Conservation (phyloP, 768 basidiomycete species). For the Russula compacta region DNA sequence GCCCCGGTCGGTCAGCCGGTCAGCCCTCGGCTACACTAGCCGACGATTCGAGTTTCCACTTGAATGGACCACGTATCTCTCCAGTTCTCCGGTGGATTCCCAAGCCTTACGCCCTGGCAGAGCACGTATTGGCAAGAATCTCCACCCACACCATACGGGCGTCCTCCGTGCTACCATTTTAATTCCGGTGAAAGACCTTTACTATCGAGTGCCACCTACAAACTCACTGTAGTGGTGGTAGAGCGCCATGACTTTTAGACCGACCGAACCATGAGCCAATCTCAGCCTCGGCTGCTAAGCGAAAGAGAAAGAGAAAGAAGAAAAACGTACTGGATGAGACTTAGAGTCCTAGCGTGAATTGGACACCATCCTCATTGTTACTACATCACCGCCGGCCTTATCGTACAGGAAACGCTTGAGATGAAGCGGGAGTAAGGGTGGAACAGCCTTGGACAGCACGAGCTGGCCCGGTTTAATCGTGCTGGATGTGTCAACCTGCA, state of each 20-base stretch:
- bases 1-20: too few species aligned
- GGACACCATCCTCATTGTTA: conserved; percentile 78
- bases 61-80: too few species aligned
- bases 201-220: too few species aligned
- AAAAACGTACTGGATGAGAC: conserved; percentile 52
- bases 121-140: too few species aligned
- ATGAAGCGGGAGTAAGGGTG: conserved; percentile 78
- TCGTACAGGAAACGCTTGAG: conserved; percentile 91
- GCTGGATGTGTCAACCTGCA: conserved; percentile 41
- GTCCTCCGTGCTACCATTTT: too few species aligned
- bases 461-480: conserved; percentile 35
- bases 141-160: too few species aligned
- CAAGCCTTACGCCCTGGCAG: too few species aligned
- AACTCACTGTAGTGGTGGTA: too few species aligned
- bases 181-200: too few species aligned
- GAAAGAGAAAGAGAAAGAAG: neutral
- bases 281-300: neutral
- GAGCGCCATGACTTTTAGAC: conserved; percentile 9
- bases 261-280: neutral
- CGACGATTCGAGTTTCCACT: too few species aligned
- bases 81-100: too few species aligned
- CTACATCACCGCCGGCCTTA: conserved; percentile 58
- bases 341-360: conserved; percentile 68
- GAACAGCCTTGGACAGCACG: conserved; percentile 71
- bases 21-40: too few species aligned